phyloP scores from a whole-genome alignment of 2,329 filamentous ascomycete genomes.

The Laburnicola sp. region DNA sequence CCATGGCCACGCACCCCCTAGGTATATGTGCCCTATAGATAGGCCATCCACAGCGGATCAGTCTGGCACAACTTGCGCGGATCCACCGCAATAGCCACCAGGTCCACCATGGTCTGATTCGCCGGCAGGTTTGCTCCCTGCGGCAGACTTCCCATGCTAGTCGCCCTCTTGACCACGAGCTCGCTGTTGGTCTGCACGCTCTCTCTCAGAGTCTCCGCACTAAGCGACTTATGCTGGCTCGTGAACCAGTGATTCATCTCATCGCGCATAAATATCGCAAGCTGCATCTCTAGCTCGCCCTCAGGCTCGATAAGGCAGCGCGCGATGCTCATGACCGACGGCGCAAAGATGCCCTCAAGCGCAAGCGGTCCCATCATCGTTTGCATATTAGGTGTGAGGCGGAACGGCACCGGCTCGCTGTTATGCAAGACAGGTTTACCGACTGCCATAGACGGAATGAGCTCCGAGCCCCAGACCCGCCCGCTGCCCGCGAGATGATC shows the following conservation, averaged over 20 bases:
- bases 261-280: conserved; percentile 92
- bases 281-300: conserved; percentile 85
- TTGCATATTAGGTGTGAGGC: conserved; percentile 93
- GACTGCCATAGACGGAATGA: conserved; percentile 85
- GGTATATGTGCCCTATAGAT: conserved; percentile 63
- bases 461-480: conserved; percentile 93
- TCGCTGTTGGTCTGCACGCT: conserved; percentile 85
- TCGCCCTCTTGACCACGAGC: conserved; percentile 85
- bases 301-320: conserved; percentile 85
- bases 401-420: conserved; percentile 93
- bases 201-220: conserved; percentile 72
- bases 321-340: conserved; percentile 93
- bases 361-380: conserved; percentile 94
- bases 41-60: conserved; percentile 97
- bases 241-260: conserved; percentile 99
- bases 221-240: conserved; percentile 67
- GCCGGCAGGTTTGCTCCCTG: conserved; percentile 78
- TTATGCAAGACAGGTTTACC: conserved; percentile 91
- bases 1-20: no score
- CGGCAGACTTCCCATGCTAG: conserved; percentile 77
- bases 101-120: conserved; percentile 95
- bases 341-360: conserved; percentile 95
- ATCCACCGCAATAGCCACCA: conserved; percentile 90
- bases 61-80: conserved; percentile 84
- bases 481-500: conserved; percentile 85